Evolutionary conservation across 176 grass and related monocot species (phyloP), one percentile per base, ranked within the genome.

Genomic region (Bolboschoenus planiculmis): DNA sequence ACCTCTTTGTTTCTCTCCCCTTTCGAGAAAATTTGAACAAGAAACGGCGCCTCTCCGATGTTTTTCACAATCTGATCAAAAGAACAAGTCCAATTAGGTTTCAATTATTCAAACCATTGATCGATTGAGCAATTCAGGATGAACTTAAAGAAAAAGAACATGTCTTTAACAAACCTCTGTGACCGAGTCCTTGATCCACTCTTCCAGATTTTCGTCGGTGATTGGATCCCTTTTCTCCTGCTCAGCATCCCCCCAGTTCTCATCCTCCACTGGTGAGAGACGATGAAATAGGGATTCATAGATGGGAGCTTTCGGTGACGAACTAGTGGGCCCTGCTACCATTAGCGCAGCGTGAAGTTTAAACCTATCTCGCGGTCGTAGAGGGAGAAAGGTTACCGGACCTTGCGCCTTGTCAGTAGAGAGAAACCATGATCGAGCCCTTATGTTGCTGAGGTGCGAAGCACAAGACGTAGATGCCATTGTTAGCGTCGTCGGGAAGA

Each of bases 61-160:
- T 86, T 86, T 35, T 51, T 83, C 88, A 90, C 88, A 21, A 90
- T 90, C 88, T 90, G 78, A 26, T 61, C 10, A 51, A 42, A 50
- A 1, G 0, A 30, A 86, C 36, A 62, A 34, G 39, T 37, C 24
- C 42, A 67, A 81, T 48, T 13, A 58, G 21, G 48, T 71, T 31
- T 23, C 7, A 30, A 56, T 48, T 44, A 48, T 56, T 48, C 14
- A 56, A 60, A 31, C 35, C 20, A 67, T 35, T 27, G 20, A 42
- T 79, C 2, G 5, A 67, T 43, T 29, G 11, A 18, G 13, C 44
- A 10, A 46, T 42, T 65, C 5, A 66, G 3, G 10, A 42, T 35
- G 21, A 76, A 7, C 23, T 50, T 76, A 29, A 76, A 51, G 33
- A 42, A 18, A 77, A 77, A 73, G 72, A 77, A 51, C 1, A 76